Conservation (phyloP, 2,329 filamentous ascomycete species). For the Massarina eburnea region DNA sequence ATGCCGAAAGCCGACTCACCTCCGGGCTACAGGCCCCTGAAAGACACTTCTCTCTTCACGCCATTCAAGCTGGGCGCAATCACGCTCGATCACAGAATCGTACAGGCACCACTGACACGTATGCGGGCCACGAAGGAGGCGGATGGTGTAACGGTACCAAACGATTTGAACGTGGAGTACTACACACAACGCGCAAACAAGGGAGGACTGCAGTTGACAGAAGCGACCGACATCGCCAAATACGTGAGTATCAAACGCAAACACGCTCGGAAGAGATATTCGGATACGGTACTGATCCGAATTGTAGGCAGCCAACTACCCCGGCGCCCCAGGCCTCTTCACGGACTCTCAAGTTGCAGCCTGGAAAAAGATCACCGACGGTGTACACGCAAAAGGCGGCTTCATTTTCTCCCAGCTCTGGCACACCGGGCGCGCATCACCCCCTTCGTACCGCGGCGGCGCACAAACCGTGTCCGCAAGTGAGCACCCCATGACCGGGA, state of each 20-base stretch:
- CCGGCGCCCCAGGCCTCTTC: conserved; percentile 36
- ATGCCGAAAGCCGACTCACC: conserved; percentile 37
- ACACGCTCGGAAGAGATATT: neutral
- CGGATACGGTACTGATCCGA: neutral
- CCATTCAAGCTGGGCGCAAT: conserved; percentile 37
- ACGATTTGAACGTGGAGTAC: conserved; percentile 53
- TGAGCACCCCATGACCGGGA: conserved; percentile 45
- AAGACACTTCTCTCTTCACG: conserved; percentile 35
- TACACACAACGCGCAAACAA: conserved; percentile 57
- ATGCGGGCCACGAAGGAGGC: conserved; percentile 53
- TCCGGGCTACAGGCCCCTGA: conserved; percentile 32
- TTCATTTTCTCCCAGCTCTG: conserved; percentile 51
- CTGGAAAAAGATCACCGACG: conserved; percentile 55
- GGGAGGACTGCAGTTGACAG: conserved; percentile 61
- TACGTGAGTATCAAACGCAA: conserved; percentile 21
- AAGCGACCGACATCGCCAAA: conserved; percentile 52
- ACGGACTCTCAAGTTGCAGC: conserved; percentile 47
- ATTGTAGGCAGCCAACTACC: conserved; percentile 44
- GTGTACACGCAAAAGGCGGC: conserved; percentile 54
- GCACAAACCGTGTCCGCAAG: conserved; percentile 41
- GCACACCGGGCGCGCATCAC: conserved; percentile 51
- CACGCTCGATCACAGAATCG: conserved; percentile 42
- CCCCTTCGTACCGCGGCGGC: conserved; percentile 43
- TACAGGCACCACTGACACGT: conserved; percentile 45
- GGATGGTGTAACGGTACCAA: conserved; percentile 48